Percentiles rank a stretch among this genome's conserved stretches.
Evolutionary conservation across 2,329 filamentous ascomycete genomes (phyloP).

Genomic region (Colletotrichum siamense): DNA sequence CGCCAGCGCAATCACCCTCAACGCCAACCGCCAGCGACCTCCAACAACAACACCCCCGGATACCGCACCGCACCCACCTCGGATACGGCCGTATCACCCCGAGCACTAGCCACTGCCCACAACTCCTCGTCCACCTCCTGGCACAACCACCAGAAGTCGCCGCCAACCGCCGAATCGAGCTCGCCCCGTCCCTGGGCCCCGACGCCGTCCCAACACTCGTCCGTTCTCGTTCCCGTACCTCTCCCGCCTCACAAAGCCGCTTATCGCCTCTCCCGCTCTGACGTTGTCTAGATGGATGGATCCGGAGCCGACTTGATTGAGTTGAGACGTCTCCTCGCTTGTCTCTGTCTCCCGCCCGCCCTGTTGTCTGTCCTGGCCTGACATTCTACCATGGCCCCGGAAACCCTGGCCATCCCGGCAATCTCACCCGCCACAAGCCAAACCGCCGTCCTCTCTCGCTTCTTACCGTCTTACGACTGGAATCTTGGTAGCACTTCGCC

Average conservation of each 20-base stretch:
- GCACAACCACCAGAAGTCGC: neutral
- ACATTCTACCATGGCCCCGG: conserved; percentile 12
- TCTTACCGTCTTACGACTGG: conserved; percentile 14
- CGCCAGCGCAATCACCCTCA: neutral
- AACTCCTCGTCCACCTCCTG: neutral
- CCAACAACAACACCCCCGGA: neutral
- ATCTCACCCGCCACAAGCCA: conserved; percentile 1
- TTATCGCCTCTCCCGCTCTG: neutral
- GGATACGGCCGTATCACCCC: conserved; percentile 2
- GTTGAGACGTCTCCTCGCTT: neutral
- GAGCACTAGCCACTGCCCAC: neutral
- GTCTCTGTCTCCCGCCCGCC: neutral
- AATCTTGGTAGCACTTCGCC: neutral
- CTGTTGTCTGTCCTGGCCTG: neutral
- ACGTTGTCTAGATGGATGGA: neutral
- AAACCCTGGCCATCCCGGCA: conserved; percentile 3
- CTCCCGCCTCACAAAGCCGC: neutral
- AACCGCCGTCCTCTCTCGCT: neutral
- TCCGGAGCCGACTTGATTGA: neutral
- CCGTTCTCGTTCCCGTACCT: neutral
- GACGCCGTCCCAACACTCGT: neutral
- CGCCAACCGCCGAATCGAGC: neutral
- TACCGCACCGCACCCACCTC: neutral
- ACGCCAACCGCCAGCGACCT: neutral
- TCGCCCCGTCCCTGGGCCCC: neutral